Conservation (phyloP, 2,329 filamentous ascomycete genomes). For the Monilinia fructigena region DNA sequence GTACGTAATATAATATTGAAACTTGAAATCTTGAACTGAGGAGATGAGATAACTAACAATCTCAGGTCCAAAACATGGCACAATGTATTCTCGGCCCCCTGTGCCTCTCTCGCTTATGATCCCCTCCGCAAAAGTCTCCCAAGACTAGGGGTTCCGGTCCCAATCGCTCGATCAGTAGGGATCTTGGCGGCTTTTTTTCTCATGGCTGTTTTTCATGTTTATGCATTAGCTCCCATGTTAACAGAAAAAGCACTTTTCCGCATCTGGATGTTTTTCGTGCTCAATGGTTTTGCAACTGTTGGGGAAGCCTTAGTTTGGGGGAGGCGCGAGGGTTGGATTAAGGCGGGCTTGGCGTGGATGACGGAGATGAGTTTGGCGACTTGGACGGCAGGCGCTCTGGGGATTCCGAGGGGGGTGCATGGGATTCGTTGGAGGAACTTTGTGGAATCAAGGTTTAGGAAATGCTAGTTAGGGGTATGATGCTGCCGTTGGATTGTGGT, state of each 20-base stretch:
- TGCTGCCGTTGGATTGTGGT: background rate
- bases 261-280: conserved; percentile 43
- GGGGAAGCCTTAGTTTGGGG: conserved; percentile 42
- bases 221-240: conserved; percentile 42
- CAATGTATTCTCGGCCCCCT: conserved; percentile 45
- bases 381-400: conserved; percentile 40
- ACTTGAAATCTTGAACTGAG: background rate
- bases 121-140: conserved; percentile 41
- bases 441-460: conserved; percentile 29
- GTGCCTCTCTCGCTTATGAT: conserved; percentile 43
- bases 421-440: conserved; percentile 39
- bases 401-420: conserved; percentile 41
- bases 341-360: conserved; percentile 40
- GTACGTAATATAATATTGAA: conserved; percentile 30
- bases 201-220: conserved; percentile 45
- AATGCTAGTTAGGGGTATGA: background rate
- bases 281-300: conserved; percentile 44
- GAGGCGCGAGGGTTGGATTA: conserved; percentile 40
- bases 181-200: conserved; percentile 43
- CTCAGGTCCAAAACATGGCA: conserved; percentile 45
- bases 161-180: conserved; percentile 40
- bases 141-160: conserved; percentile 38
- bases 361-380: conserved; percentile 41
- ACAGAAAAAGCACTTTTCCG: conserved; percentile 37
- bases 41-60: background rate